Evolutionary conservation across 2,329 filamentous ascomycete species (phyloP).

Genomic region (Claviceps pusilla): DNA sequence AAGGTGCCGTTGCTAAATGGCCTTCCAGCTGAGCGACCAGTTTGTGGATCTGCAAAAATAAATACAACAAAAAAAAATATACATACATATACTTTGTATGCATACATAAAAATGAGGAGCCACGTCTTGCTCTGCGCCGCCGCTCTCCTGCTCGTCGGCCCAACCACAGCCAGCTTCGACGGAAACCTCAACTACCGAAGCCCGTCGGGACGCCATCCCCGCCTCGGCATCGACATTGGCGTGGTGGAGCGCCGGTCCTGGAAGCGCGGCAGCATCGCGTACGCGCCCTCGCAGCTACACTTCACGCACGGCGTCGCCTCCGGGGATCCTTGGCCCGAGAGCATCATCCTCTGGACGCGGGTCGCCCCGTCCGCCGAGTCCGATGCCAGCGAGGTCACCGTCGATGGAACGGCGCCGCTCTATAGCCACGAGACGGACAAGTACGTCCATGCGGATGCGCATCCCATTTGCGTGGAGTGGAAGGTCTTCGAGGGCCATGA

Average conservation of each 20-base stretch:
- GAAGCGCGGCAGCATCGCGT: conserved; percentile 25
- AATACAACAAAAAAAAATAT: too few species aligned
- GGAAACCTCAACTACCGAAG: conserved; percentile 53
- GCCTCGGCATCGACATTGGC: conserved; percentile 48
- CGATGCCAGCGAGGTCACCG: conserved; percentile 29
- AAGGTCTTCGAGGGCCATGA: conserved; percentile 36
- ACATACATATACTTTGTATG: too few species aligned
- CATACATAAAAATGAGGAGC: conserved; percentile 1
- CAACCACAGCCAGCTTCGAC: conserved; percentile 8
- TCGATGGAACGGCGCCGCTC: conserved; percentile 26
- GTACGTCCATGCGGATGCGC: conserved; percentile 26
- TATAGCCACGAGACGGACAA: conserved; percentile 33
- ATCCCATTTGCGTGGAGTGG: conserved; percentile 54
- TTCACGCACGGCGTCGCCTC: conserved; percentile 50
- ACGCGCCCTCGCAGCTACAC: conserved; percentile 32
- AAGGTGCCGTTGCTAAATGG: background rate
- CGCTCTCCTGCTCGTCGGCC: background rate
- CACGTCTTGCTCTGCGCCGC: background rate
- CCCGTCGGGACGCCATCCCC: conserved; percentile 48
- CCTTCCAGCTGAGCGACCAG: too few species aligned
- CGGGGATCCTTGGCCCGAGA: conserved; percentile 37
- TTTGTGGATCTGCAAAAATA: background rate
- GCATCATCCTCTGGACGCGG: conserved; percentile 41
- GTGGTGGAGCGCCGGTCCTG: conserved; percentile 41
- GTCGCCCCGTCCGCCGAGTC: conserved; percentile 30